Evolutionary conservation across 176 grass and related monocot species (phyloP).

Genomic region (barley (Hordeum vulgare)): MorexV3_pseudomolecules_assembly NC_058522.1:553732489-553732988

Average conservation of each 20-base stretch:
- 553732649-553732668: slow-evolving; percentile 76
- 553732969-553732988: no score
- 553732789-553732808: no score
- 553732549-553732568: background rate
- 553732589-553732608: slow-evolving; percentile 60
- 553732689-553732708: slow-evolving; percentile 84
- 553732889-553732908: background rate
- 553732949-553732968: background rate
- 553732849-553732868: background rate
- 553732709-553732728: slow-evolving; percentile 58
- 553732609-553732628: slow-evolving; percentile 48
- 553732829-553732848: background rate
- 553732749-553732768: background rate
- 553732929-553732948: background rate
- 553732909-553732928: background rate
- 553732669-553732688: slow-evolving; percentile 51
- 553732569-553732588: background rate
- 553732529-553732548: background rate
- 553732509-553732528: background rate
- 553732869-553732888: background rate
- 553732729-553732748: slow-evolving; percentile 24
- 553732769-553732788: background rate
- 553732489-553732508: slow-evolving; percentile 45
- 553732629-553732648: slow-evolving; percentile 52
- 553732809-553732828: background rate